These are phyloP conservation scores for Macrolepiota dolichaula DNA, from an alignment of 768 basidiomycete genomes.

Conservation along the genomic window DNA sequence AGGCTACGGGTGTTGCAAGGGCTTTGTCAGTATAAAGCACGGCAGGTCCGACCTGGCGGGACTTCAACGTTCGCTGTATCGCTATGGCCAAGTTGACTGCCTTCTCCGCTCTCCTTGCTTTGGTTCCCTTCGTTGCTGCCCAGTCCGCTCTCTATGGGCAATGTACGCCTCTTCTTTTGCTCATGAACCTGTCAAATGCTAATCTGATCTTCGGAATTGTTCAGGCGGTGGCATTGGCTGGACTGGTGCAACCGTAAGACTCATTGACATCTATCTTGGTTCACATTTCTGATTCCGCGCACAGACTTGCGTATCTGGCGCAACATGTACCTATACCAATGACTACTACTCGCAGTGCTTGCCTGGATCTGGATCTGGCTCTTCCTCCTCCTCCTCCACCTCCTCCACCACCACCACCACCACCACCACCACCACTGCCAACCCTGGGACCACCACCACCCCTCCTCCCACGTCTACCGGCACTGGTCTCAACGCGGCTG, in stretches of 20 bases:
- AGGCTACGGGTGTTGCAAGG: neutral
- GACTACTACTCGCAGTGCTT: neutral
- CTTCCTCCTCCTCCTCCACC: too few relatives aligned
- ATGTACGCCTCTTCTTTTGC: slow-evolving; percentile 14
- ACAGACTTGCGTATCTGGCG: slow-evolving; percentile 7
- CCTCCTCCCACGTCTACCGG: neutral
- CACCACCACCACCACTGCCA: neutral
- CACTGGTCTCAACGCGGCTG: slow-evolving; percentile 15
- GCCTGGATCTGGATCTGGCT: too few relatives aligned
- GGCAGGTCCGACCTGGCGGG: neutral
- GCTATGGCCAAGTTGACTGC: neutral
- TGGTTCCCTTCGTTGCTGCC: slow-evolving; percentile 13
- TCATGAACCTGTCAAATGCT: neutral
- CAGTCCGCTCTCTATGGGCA: slow-evolving; percentile 20
- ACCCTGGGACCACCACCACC: neutral
- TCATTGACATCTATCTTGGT: neutral
- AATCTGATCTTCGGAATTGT: neutral
- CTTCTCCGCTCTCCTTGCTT: slow-evolving; percentile 14
- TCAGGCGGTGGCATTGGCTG: slow-evolving; percentile 21
- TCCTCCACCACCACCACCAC: neutral
- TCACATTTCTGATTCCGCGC: neutral
- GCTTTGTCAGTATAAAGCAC: neutral
- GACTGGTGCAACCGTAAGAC: slow-evolving; percentile 28
- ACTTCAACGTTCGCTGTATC: neutral
- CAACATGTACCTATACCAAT: slow-evolving; percentile 36